These are phyloP conservation scores for Hyphodiscus sp. DNA, from an alignment of 2,329 filamentous ascomycete species.

Conservation along the genomic window DNA sequence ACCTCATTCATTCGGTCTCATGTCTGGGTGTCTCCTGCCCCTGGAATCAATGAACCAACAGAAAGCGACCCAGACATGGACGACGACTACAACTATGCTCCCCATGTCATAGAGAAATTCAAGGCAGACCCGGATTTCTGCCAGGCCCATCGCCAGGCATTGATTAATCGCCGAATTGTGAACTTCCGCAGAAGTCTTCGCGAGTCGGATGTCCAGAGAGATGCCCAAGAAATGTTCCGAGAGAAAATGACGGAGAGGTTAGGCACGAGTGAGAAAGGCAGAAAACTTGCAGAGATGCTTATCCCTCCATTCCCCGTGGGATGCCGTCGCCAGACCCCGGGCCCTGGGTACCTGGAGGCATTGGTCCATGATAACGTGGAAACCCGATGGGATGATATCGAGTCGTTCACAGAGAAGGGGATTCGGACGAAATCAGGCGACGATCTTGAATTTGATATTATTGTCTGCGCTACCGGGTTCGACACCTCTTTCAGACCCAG, in stretches of 20 bases:
- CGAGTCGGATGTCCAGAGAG: conserved; percentile 31
- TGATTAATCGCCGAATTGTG: conserved; percentile 41
- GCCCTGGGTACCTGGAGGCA: conserved; percentile 42
- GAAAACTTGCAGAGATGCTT: conserved; percentile 36
- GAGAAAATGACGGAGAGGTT: conserved; percentile 33
- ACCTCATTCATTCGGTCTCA: conserved; percentile 38
- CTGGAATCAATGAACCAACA: conserved; percentile 37
- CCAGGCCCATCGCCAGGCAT: conserved; percentile 36
- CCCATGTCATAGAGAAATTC: conserved; percentile 25
- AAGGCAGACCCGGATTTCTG: conserved; percentile 36
- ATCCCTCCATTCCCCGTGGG: conserved; percentile 48
- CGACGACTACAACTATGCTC: conserved; percentile 8
- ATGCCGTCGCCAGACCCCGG: conserved; percentile 49
- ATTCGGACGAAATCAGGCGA: background rate
- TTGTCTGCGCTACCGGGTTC: background rate
- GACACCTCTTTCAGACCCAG: background rate
- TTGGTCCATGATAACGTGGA: conserved; percentile 41
- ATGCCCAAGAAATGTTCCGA: conserved; percentile 34
- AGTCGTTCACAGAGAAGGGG: conserved; percentile 15
- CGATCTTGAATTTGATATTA: background rate
- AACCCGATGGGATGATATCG: conserved; percentile 41
- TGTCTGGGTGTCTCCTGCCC: conserved; percentile 34
- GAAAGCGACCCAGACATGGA: conserved; percentile 36
- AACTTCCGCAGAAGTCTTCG: conserved; percentile 41
- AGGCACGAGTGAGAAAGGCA: conserved; percentile 24